Base-by-base conservation (phyloP, 2,329 filamentous ascomycete species). In the Venturiaceae sp. region DNA sequence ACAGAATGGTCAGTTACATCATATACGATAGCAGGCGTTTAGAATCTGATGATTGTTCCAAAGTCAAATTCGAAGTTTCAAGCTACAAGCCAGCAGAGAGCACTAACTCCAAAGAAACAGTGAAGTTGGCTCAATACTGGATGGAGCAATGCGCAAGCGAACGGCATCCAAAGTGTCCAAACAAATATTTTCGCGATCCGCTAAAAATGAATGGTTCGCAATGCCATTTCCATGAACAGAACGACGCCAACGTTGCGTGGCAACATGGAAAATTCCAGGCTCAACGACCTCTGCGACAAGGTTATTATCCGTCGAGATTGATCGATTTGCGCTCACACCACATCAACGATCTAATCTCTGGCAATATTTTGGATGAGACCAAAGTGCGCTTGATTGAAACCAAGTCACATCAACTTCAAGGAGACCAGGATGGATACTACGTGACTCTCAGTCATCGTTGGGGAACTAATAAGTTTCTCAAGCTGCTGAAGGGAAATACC, bases 91-190 rank as follows among this genome's bases (percentile, higher is more conserved):
- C 50, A 11, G 11, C 21, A 7, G 19, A 26, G 9, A 14, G 21
- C 26, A 57, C 52, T 11, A n/a, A 28, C 1, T 58, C 55, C 6
- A 32, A 58, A 21, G 55, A 61, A 14, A 23, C 61, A 7, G 37
- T 63, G 13, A 26, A 61, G 13, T 30, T 61, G 23, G 37, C 61
- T n/a, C 52, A 53, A 23, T 54, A 13, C 4, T 64, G 63, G 63
- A 59, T 64, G 14, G 33, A 56, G 28, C 41, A 41, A 5, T 64
- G 63, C 53, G 59, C 32, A 34, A 62, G 63, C 28, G 59, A 61
- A 28, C 41, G 58, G n/a, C 28, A 3, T 59, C 37, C 47, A 56
- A 60, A 19, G 14, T 33, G n/a, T 59, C 37, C 55, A 34, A 55
- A 9, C 11, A 13, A 26, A 21, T 13, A 11, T 33, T 50, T n/a